Evolutionary conservation across 1,139 yeast species (phyloP), one percentile per base, ranked within the genome.

Genomic region (Yamadazyma conglobata): DNA sequence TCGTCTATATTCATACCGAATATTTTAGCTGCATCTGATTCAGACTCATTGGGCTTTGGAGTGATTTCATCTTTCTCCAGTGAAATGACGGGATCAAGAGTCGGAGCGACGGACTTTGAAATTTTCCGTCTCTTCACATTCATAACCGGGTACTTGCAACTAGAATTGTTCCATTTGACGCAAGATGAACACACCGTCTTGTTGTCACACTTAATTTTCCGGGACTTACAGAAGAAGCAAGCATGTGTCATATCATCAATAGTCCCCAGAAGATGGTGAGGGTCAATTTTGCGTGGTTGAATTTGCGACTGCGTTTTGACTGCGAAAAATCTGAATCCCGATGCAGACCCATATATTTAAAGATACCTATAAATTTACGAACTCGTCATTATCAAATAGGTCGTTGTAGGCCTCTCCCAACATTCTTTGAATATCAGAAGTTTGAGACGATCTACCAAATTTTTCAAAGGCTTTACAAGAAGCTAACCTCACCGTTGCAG

Each of bases 371-470:
- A 41, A 30, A 21, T 39, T 42, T 5, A 41, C 36, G 16, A 35
- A 39, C 18, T 40, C 49, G 7, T 46, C 54, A 24, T 24, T 31
- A 14, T 50, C 62, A 44, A 73, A 79, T 6, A 80, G 47, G 24
- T 70, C 73, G n/a, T 48, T 47, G 47, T 70, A 87, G 0, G 91
- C 80, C 8, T 62, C 64, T 1, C 86, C 84, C 15, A 89, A 76
- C 38, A 67, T 71, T 33, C 72, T 69, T 39, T 88, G 88, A 16
- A 91, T 60, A 52, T 88, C 85, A 2, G 89, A 77, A 0, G 98
- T 86, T 49, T 86, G 86, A 82, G 88, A 79, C 4, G 94, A 73
- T 31, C 98, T 64, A 3, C 87, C 86, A 37, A 77, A 70, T 29
- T 65, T 63, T 16, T 63, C 59, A 48, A 65, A 91, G 0, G 97